These are phyloP conservation scores for Globisporangium lucens DNA, from an alignment of 352 stramenopile species.

Conservation along the genomic window DNA sequence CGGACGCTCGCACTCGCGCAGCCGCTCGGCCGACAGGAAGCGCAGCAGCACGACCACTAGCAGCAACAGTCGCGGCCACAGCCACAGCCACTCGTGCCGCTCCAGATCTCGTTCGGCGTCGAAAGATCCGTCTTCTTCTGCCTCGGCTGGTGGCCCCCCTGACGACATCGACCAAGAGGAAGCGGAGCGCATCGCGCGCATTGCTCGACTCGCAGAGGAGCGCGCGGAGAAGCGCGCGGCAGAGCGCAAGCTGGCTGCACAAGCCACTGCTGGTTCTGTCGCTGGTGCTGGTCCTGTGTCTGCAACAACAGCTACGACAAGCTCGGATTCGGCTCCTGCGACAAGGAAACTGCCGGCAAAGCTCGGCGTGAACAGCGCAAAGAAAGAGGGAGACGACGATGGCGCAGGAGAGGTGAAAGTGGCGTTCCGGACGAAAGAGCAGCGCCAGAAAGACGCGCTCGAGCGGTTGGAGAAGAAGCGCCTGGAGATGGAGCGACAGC, in stretches of 20 bases:
- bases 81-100: constrained; percentile 2
- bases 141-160: not conserved
- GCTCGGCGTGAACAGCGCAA: constrained; percentile 11
- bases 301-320: not conserved
- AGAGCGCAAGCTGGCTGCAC: constrained; percentile 18
- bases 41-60: not conserved
- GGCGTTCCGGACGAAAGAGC: constrained; percentile 74
- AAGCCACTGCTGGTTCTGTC: not conserved
- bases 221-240: constrained; percentile 43
- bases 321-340: not conserved
- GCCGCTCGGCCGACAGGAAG: constrained; percentile 24
- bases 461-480: constrained; percentile 72
- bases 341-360: constrained; percentile 36
- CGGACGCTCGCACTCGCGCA: constrained; percentile 36
- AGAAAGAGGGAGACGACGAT: not conserved
- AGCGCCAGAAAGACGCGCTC: constrained; percentile 75
- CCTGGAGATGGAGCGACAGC: constrained; percentile 54
- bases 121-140: constrained; percentile 1
- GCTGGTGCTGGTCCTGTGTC: not conserved
- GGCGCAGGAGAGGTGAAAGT: constrained; percentile 32
- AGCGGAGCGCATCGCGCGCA: constrained; percentile 66
- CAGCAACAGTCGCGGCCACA: constrained; percentile 4
- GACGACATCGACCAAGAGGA: constrained; percentile 48
- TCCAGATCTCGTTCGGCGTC: constrained; percentile 32
- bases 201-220: constrained; percentile 69